A percentile compares a stretch with the other conserved stretches of the same genome.
Conservation (phyloP, 2,329 filamentous ascomycete species). For the Beauveria rudraprayagi region DNA sequence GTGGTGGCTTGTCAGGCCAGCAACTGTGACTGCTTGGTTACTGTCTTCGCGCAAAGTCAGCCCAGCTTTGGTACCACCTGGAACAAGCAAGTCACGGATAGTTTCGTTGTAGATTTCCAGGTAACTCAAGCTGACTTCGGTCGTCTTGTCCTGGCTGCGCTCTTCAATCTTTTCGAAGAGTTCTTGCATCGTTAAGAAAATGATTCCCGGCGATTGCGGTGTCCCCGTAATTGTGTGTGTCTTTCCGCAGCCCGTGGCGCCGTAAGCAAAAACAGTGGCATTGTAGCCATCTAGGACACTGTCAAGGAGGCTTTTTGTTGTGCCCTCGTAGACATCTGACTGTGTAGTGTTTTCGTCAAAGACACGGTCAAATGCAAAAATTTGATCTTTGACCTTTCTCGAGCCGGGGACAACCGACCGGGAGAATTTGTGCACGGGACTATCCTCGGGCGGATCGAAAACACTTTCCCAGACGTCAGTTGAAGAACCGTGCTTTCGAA, state of each 20-base stretch:
- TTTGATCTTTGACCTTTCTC: constrained; percentile 94
- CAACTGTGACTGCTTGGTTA: constrained; percentile 84
- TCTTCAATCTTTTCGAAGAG: constrained; percentile 95
- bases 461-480: constrained; percentile 49
- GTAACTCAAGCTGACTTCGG: constrained; percentile 87
- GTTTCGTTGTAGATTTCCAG: constrained; percentile 99
- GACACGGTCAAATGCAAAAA: constrained; percentile 91
- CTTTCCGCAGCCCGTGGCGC: constrained; percentile 95
- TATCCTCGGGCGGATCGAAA: constrained; percentile 95
- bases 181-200: constrained; percentile 98
- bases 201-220: constrained; percentile 87
- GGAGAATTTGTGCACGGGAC: constrained; percentile 79
- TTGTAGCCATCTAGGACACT: constrained; percentile 97
- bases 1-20: constrained; percentile 83
- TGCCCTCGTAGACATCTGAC: constrained; percentile 89
- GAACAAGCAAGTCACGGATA: constrained; percentile 88
- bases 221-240: constrained; percentile 97
- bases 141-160: constrained; percentile 73
- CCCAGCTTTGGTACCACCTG: constrained; percentile 71
- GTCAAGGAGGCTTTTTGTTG: constrained; percentile 81
- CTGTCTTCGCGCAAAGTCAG: constrained; percentile 92
- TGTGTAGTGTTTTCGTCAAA: constrained; percentile 95
- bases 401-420: constrained; percentile 72
- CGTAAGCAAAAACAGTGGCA: constrained; percentile 96
- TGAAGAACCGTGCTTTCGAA: not conserved